Evolutionary conservation across 1,139 yeast genomes (phyloP), one percentile per base, ranked within the genome.

Genomic region (Blastobotrys illinoisensis): DNA sequence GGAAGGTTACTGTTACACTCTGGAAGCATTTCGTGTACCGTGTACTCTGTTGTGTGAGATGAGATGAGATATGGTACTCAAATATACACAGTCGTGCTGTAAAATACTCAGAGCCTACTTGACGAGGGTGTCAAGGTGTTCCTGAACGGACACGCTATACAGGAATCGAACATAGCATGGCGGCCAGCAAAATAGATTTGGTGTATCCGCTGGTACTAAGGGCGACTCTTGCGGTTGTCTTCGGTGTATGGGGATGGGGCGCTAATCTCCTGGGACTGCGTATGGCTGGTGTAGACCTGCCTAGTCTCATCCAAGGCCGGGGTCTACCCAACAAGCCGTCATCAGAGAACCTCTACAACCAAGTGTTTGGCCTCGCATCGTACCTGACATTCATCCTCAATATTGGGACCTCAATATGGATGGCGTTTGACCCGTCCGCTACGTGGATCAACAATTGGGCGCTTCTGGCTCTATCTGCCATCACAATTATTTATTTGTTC

Each of bases 221-320:
- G 40, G 7, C 40, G 40, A 32, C 40, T 3, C 16, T 32, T 14
- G 68, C 79, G 32, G 59, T 79, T 3, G 66, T 77, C 48, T 46
- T 74, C 0, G 83, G 83, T 18, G 60, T 77, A 13, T 78, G 82
- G 78, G 66, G 78, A 18, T 81, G 85, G 84, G 74, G 73, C 5
- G 53, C 72, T 52, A 78, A 76, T 47, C 63, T 79, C 40, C 66
- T 67, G 40, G 67, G 72, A 3, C 69, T 80, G 50, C 60, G 63
- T 16, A 58, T 61, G 6, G 69, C 64, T 47, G 71, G 73, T 28
- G 72, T 80, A 23, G 80, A 80, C 58, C 62, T 77, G 9, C 62
- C 75, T 1, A 54, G 64, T 26, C 72, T 79, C 24, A 66, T 78
- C 48, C 69, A 74, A 45, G 46, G 23, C 21, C 23, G 21, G 44